Evolutionary conservation across 2,329 filamentous ascomycete genomes (phyloP), one percentile per base, ranked within the genome.

Genomic region (Chrysoporthe deuterocubensis): DNA sequence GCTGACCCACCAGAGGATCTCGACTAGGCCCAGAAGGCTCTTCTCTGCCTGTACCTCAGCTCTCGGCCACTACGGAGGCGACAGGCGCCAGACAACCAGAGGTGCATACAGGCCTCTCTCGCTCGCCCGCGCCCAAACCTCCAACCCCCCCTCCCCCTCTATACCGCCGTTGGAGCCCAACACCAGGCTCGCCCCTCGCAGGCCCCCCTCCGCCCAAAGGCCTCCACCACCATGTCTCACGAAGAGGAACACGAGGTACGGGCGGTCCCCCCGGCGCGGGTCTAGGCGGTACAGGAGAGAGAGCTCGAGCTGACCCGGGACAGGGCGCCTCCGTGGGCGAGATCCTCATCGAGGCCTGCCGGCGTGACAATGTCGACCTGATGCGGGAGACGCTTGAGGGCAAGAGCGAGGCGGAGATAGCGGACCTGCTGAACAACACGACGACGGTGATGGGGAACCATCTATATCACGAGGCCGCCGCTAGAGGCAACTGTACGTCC

Each of bases 321-420:
- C 74, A 97, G 91, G 96, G 95, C 78, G 95, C 95, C 73, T 92
- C 92, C 69, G 88, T 90, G 59, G 86, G 90, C 78, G 95, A 98
- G 83, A 87, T 92, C 75, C 87, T 98, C 74, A 89, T 98, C 80
- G 95, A 97, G 83, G 93, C 96, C 74, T 97, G 92, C 82, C 93
- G 95, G 70, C 89, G 94, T 76, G 95, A 98, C 85, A 97, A 98
- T 81, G 90, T 90, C 73, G 90, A 95, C 65, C 89, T 98, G 69
- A 88, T 98, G 67, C 81, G 87, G 74, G 90, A 96, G 74, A 86
- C 94, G 67, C 85, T 97, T 72, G 81, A 86, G 54, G 81, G 82
- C 72, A 86, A 87, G 72, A 80, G 82, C 68, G 88, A 90, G 65
- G 85, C 88, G 68, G 85, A 92, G 74, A 88, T 93, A 69, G 89